These are phyloP conservation scores for Annulohypoxylon stygium DNA, from an alignment of 495 filamentous ascomycete genomes.

Conservation along the genomic window DNA sequence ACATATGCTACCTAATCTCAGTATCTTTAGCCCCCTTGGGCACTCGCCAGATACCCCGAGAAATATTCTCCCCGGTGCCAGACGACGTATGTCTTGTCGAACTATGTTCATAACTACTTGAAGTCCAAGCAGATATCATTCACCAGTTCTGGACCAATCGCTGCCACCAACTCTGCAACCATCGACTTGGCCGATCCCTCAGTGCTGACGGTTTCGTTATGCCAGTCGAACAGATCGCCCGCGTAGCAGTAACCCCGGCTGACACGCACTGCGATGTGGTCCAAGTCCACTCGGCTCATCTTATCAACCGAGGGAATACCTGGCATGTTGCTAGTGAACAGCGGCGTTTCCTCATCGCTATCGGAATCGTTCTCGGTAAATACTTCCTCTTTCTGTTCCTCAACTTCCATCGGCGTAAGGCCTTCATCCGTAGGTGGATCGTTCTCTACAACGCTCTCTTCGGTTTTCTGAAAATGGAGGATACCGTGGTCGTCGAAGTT, in stretches of 20 bases:
- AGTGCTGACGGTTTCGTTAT: slow-evolving; percentile 57
- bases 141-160: slow-evolving; percentile 76
- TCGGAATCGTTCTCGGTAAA: slow-evolving; percentile 35
- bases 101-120: slow-evolving; percentile 19
- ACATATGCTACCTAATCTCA: no score
- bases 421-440: slow-evolving; percentile 37
- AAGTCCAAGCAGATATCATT: slow-evolving; percentile 65
- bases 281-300: slow-evolving; percentile 73
- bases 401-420: slow-evolving; percentile 52
- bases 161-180: slow-evolving; percentile 82
- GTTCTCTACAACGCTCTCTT: slow-evolving; percentile 53
- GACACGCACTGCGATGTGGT: slow-evolving; percentile 59
- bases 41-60: no score
- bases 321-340: slow-evolving; percentile 80
- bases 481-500: slow-evolving; percentile 76
- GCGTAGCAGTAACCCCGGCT: slow-evolving; percentile 49
- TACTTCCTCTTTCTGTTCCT: slow-evolving; percentile 41
- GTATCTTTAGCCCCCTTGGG: no score
- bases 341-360: slow-evolving; percentile 61
- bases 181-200: slow-evolving; percentile 65
- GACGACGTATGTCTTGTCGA: background rate
- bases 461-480: slow-evolving; percentile 69
- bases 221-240: slow-evolving; percentile 76
- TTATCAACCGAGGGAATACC: slow-evolving; percentile 77
- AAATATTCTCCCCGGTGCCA: no score